phyloP scores from a whole-genome alignment of 768 basidiomycete species.

The Amanita thiersii region DNA sequence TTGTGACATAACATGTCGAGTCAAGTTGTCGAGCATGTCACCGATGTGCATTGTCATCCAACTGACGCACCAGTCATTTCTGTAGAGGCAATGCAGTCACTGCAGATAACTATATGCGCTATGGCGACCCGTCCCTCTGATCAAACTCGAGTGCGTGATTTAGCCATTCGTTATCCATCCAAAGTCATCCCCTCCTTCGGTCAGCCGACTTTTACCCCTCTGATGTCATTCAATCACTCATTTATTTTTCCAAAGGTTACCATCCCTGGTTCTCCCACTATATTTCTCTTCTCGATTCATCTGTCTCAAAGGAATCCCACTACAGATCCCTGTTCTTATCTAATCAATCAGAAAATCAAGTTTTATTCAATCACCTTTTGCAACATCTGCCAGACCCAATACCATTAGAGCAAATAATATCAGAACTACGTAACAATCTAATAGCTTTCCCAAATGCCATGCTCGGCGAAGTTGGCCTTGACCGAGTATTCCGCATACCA shows the following conservation, averaged over 20 bases:
- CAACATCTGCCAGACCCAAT: conserved; percentile 65
- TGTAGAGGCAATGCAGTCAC: conserved; percentile 39
- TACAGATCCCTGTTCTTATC: conserved; percentile 63
- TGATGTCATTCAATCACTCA: conserved; percentile 9
- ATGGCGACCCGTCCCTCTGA: conserved; percentile 68
- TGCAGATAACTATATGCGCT: conserved; percentile 69
- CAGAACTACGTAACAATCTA: conserved; percentile 53
- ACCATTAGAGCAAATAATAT: conserved; percentile 48
- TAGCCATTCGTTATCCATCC: conserved; percentile 52
- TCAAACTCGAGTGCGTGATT: conserved; percentile 60
- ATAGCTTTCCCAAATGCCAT: conserved; percentile 59
- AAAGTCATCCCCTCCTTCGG: conserved; percentile 87
- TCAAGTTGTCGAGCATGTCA: conserved; percentile 57
- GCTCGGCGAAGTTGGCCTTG: conserved; percentile 92
- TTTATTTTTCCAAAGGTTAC: conserved; percentile 45
- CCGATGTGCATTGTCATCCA: conserved; percentile 91
- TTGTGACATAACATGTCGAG: too few relatives aligned
- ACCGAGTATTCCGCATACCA: conserved; percentile 72
- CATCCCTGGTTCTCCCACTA: conserved; percentile 92
- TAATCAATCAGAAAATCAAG: conserved; percentile 14
- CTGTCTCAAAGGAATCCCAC: conserved; percentile 56
- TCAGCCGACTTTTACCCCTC: conserved; percentile 28
- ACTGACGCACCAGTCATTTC: conserved; percentile 57
- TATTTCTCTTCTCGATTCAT: conserved; percentile 40
- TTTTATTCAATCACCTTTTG: conserved; percentile 41